phyloP scores from a whole-genome alignment of 2,329 filamentous ascomycete genomes.

The Botrytis porri region DNA sequence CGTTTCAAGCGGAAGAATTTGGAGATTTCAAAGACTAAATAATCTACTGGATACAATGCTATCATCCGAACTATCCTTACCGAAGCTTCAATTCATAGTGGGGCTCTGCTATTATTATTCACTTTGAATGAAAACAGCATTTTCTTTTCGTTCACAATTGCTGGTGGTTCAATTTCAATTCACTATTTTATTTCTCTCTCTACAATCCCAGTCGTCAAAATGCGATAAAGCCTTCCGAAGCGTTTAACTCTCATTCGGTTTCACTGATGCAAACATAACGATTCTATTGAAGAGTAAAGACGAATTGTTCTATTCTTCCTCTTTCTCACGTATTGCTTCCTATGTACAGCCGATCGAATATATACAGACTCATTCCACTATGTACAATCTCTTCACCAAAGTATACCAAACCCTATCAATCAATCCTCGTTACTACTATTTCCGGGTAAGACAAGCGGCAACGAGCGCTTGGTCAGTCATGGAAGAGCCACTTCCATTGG shows the following conservation, averaged over 20 bases:
- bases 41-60: neutral
- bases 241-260: neutral
- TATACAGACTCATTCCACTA: neutral
- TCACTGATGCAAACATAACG: neutral
- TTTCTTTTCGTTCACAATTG: neutral
- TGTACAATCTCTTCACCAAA: neutral
- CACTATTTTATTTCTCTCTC: neutral
- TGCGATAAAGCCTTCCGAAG: neutral
- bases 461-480: constrained; percentile 31
- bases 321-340: neutral
- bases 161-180: neutral
- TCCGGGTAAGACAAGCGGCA: constrained; percentile 28
- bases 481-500: constrained; percentile 24
- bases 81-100: neutral
- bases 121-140: neutral
- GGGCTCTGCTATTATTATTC: neutral
- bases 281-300: neutral
- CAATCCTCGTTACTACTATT: neutral
- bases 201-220: no score
- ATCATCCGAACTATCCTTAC: neutral
- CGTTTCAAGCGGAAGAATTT: neutral
- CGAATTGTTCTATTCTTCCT: neutral
- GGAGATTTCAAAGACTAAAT: neutral
- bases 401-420: neutral
- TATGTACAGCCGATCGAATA: neutral